Percentiles rank a stretch among this genome's conserved stretches.
phyloP scores from a whole-genome alignment of 352 stramenopile species.

The Phytophthora kernoviae region DNA sequence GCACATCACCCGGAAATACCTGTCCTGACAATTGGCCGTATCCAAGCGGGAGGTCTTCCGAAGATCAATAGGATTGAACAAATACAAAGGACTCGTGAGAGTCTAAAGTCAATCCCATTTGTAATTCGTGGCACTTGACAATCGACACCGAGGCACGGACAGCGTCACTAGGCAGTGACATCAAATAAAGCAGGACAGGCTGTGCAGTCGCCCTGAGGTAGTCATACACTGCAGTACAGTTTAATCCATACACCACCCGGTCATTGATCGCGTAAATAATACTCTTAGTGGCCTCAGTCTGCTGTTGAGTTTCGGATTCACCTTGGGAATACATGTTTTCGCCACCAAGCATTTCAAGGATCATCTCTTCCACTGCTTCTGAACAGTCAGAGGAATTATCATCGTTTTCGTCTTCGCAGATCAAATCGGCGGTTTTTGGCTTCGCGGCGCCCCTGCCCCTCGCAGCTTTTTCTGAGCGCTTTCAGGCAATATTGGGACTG shows the following conservation, averaged over 20 bases:
- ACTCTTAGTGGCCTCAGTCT: constrained; percentile 11
- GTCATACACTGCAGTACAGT: constrained; percentile 36
- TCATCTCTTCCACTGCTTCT: constrained; percentile 46
- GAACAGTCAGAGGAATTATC: constrained; percentile 40
- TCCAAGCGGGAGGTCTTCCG: constrained; percentile 32
- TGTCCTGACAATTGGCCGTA: constrained; percentile 63
- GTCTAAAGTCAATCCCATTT: constrained; percentile 46
- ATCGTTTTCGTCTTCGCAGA: constrained; percentile 23
- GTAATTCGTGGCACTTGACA: constrained; percentile 49
- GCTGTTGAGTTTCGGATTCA: constrained; percentile 3
- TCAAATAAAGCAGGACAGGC: constrained; percentile 51
- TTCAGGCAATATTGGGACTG: constrained; percentile 51
- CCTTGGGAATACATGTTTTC: constrained; percentile 4
- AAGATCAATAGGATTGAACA: constrained; percentile 47
- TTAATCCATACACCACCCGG: constrained; percentile 51
- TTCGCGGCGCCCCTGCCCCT: constrained; percentile 12
- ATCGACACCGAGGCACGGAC: constrained; percentile 71
- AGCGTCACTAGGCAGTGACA: constrained; percentile 49
- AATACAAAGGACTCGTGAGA: constrained; percentile 44
- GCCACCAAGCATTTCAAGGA: constrained; percentile 54
- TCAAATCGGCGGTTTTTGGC: constrained; percentile 10
- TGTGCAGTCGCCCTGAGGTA: constrained; percentile 40
- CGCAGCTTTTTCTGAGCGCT: constrained; percentile 38
- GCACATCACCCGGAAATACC: constrained; percentile 70
- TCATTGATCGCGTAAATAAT: constrained; percentile 67